Conservation (phyloP, 23 red algal species). For the Chondrus crispus region DNA sequence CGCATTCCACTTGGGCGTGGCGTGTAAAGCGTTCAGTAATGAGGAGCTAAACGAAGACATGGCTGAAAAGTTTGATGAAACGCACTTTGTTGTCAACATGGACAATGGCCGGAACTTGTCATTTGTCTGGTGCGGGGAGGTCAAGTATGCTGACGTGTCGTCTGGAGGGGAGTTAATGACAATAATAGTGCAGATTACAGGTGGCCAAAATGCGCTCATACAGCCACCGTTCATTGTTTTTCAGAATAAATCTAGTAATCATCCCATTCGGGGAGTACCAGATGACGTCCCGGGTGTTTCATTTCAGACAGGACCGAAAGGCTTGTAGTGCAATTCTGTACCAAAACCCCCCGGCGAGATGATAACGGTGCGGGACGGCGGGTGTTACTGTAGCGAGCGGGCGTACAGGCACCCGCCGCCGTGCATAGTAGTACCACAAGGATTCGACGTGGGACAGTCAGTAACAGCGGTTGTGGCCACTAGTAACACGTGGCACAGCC, state of each 20-base stretch:
- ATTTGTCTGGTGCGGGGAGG: neutral
- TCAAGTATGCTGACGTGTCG: neutral
- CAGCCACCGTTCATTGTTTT: neutral
- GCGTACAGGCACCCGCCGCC: no score
- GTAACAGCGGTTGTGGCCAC: no score
- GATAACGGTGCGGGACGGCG: no score
- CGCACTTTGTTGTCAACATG: conserved; percentile 15
- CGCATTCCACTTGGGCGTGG: neutral
- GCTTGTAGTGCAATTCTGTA: no score
- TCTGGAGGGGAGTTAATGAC: neutral
- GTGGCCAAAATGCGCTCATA: neutral
- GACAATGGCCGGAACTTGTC: neutral
- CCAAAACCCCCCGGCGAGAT: no score
- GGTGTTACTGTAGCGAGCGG: no score
- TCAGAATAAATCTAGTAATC: neutral
- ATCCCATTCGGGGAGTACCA: neutral
- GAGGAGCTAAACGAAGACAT: neutral
- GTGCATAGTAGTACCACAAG: no score
- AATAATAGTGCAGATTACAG: neutral
- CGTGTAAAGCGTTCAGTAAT: neutral
- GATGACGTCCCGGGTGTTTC: neutral
- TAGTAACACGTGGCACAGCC: no score
- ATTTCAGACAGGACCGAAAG: neutral
- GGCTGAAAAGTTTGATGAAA: neutral
- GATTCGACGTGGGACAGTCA: no score